phyloP scores from a whole-genome alignment of 257 asterid species.

The Salvia miltiorrhiza region DNA sequence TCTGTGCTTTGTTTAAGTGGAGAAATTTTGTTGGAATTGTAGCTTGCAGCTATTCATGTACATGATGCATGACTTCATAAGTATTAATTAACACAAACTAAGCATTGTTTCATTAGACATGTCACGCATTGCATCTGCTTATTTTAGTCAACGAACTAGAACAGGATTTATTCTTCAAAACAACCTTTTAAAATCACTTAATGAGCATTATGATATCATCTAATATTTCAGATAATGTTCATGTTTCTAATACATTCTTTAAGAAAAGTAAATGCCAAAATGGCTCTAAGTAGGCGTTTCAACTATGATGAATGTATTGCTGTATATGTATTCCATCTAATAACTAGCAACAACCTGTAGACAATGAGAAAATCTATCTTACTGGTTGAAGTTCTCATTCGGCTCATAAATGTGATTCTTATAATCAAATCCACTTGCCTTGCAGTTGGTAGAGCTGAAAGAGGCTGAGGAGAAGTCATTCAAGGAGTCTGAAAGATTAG shows the following conservation, averaged over 20 bases:
- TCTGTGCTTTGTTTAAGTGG: not conserved
- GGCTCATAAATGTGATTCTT: constrained; percentile 11
- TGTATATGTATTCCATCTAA: not conserved
- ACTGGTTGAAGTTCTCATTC: not conserved
- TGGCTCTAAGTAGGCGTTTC: not conserved
- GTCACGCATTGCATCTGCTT: not conserved
- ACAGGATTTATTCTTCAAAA: not conserved
- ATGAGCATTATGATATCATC: not conserved
- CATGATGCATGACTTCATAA: not conserved
- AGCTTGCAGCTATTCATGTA: constrained; percentile 7
- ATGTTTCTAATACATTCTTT: not conserved
- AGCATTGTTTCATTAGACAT: not conserved
- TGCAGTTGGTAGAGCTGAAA: constrained; percentile 89
- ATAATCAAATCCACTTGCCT: constrained; percentile 6
- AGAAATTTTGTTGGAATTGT: not conserved
- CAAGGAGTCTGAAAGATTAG: constrained; percentile 80
- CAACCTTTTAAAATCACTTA: not conserved
- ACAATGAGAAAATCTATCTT: not conserved
- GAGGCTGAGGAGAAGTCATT: constrained; percentile 77
- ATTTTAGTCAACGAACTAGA: not conserved
- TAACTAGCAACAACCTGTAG: not conserved
- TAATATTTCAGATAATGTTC: not conserved
- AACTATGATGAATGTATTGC: not conserved
- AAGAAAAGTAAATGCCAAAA: not conserved
- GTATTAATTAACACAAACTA: not conserved